Evolutionary conservation across 768 basidiomycete genomes (phyloP), one percentile per base, ranked within the genome.

Genomic region (Lactarius hengduanensis): DNA sequence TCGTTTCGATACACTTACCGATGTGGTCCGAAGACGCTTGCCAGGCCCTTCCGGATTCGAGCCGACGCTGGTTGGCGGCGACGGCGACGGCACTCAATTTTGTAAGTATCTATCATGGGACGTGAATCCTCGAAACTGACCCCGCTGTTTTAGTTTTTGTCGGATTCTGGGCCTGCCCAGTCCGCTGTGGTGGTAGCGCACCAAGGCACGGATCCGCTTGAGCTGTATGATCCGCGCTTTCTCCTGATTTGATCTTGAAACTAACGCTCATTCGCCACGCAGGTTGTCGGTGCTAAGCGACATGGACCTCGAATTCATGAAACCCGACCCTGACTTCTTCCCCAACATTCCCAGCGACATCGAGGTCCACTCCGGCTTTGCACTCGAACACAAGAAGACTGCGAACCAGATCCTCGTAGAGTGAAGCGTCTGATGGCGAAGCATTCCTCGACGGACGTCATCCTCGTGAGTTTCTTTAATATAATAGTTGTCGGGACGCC

Each of bases 71-170:
- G 74, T 78, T 16, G 85, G 84, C 16, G 85, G 85, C 0, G 80
- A 86, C 69, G 84, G 83, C 7, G 73, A 80, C 34, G 74, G 61
- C 13, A 72, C 80, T 22, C 84, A 85, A 67, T 78, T 78, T 34
- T 85, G 84, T 84, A 68, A 62, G 77, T 68, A 10, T 11, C 34
- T 16, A 32, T 26, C 40, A 16, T 34, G 6, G 2, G 6, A 22
- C 36, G 40, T 28, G 15, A 43, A 32, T 57, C n/a, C 6, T 38
- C 22, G 3, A 16, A 16, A 16, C 36, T 64, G 30, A 59, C 18
- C n/a, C n/a, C 2, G 18, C n/a, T 45, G 16, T 50, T 3, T n/a
- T 41, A 70, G 69, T 64, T 59, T 70, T 64, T 60, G 69, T 70
- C 22, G 69, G 69, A n/a, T 67, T 61, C 56, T 67, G 66, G n/a